phyloP scores from a whole-genome alignment of 306 rosid species.

The Rosa rugosa region DNA sequence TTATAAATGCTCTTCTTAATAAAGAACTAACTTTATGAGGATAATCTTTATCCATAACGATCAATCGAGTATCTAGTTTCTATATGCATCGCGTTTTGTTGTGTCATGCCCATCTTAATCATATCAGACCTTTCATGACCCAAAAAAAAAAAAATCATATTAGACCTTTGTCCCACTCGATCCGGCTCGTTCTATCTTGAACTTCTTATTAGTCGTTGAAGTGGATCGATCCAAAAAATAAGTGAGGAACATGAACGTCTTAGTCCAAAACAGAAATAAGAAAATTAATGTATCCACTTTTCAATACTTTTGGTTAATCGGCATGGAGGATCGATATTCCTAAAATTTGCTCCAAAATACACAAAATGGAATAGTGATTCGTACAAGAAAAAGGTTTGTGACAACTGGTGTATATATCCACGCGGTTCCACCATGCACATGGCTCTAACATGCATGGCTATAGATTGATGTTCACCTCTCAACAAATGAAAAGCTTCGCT shows the following conservation, averaged over 20 bases:
- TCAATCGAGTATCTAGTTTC: neutral
- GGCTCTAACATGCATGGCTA: constrained; percentile 42
- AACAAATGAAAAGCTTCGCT: constrained; percentile 27
- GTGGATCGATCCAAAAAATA: neutral
- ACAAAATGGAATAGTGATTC: neutral
- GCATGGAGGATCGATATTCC: neutral
- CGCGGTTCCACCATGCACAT: constrained; percentile 40
- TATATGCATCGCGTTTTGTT: neutral
- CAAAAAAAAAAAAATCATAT: neutral
- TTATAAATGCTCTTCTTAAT: too few species aligned
- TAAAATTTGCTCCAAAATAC: neutral
- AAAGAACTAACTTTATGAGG: too few species aligned
- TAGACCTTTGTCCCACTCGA: neutral
- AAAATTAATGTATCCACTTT: neutral
- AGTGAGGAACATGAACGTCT: neutral
- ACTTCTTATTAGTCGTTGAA: neutral
- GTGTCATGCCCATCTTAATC: neutral
- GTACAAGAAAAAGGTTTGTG: neutral
- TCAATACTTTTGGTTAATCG: neutral
- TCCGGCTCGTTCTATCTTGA: neutral
- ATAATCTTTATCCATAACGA: too few species aligned
- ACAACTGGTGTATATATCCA: constrained; percentile 12
- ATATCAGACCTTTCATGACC: too few species aligned
- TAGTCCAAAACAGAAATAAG: neutral
- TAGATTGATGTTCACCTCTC: constrained; percentile 34